Evolutionary conservation across 495 filamentous ascomycete genomes (phyloP).

Genomic region (Xylaria acuta): DNA sequence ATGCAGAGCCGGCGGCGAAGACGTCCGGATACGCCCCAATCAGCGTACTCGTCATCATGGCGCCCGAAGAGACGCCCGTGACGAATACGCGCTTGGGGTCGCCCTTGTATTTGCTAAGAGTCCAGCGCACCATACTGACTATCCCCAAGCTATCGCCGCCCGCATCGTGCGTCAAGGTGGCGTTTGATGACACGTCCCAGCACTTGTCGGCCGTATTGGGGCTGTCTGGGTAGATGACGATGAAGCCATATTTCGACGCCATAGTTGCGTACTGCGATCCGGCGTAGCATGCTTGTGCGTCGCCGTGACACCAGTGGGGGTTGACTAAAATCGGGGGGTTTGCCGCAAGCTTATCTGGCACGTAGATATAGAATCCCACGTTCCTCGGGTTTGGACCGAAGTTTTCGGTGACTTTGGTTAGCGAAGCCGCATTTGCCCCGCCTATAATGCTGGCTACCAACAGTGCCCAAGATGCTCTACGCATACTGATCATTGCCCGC

Average conservation of each 20-base stretch:
- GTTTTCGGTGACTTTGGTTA: constrained; percentile 44
- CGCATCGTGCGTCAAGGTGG: constrained; percentile 61
- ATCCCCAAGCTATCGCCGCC: constrained; percentile 66
- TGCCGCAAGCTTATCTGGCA: constrained; percentile 56
- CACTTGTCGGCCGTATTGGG: constrained; percentile 54
- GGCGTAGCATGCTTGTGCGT: constrained; percentile 41
- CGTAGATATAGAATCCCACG: constrained; percentile 62
- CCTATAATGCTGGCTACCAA: neutral
- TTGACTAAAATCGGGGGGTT: constrained; percentile 63
- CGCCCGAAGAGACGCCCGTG: constrained; percentile 56
- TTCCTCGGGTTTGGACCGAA: constrained; percentile 59
- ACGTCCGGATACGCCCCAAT: constrained; percentile 49
- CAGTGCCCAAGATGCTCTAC: constrained; percentile 10
- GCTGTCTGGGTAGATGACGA: constrained; percentile 62
- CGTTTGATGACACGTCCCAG: constrained; percentile 65
- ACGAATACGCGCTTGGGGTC: constrained; percentile 54
- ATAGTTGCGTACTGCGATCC: constrained; percentile 53
- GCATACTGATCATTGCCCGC: constrained; percentile 13
- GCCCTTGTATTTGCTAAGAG: constrained; percentile 50
- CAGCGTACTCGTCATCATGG: constrained; percentile 57
- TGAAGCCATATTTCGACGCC: constrained; percentile 57
- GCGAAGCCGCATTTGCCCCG: constrained; percentile 29
- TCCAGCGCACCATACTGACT: constrained; percentile 65
- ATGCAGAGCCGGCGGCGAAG: constrained; percentile 55
- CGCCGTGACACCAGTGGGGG: constrained; percentile 60